Percentiles rank a stretch among this genome's conserved stretches.
Evolutionary conservation across 495 filamentous ascomycete species (phyloP).

Genomic region (Aspergillus carlsbadensis): DNA sequence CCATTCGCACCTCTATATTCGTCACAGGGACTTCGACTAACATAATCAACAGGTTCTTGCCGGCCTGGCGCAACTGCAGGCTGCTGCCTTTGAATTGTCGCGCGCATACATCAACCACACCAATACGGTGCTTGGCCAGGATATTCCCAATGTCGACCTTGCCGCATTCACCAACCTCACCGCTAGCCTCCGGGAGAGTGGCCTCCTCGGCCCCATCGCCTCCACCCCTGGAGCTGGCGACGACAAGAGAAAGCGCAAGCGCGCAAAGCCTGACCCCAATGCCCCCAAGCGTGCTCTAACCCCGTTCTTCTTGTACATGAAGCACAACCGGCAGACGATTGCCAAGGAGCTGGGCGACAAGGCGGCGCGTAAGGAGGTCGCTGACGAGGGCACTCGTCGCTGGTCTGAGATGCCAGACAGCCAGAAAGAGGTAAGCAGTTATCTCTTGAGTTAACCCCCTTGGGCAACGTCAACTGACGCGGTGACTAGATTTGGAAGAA

Average conservation of each 20-base stretch:
- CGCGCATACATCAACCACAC: constrained; percentile 80
- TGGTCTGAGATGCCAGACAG: constrained; percentile 72
- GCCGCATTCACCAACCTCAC: constrained; percentile 46
- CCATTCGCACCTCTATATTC: not conserved
- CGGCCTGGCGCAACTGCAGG: constrained; percentile 69
- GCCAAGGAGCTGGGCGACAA: constrained; percentile 69
- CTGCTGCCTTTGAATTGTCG: constrained; percentile 69
- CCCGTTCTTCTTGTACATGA: constrained; percentile 91
- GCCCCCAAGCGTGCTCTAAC: constrained; percentile 92
- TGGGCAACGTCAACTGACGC: constrained; percentile 9
- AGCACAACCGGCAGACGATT: constrained; percentile 75
- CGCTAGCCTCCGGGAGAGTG: constrained; percentile 42
- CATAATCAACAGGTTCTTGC: constrained; percentile 61
- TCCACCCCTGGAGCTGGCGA: constrained; percentile 43
- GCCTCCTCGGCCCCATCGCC: constrained; percentile 38
- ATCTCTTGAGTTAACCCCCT: not conserved
- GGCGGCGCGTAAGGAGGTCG: constrained; percentile 73
- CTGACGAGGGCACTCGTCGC: constrained; percentile 75
- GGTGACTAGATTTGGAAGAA: constrained; percentile 63
- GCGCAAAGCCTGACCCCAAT: constrained; percentile 79
- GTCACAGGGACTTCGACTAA: constrained; percentile 18
- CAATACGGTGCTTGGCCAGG: constrained; percentile 70
- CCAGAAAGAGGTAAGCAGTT: constrained; percentile 69
- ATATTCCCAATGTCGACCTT: constrained; percentile 50
- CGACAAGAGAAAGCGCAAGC: constrained; percentile 82